A percentile compares a stretch with the other conserved stretches of the same genome.
Conservation (phyloP, 345 rosid species). For the Gossypioides kirkii region DNA sequence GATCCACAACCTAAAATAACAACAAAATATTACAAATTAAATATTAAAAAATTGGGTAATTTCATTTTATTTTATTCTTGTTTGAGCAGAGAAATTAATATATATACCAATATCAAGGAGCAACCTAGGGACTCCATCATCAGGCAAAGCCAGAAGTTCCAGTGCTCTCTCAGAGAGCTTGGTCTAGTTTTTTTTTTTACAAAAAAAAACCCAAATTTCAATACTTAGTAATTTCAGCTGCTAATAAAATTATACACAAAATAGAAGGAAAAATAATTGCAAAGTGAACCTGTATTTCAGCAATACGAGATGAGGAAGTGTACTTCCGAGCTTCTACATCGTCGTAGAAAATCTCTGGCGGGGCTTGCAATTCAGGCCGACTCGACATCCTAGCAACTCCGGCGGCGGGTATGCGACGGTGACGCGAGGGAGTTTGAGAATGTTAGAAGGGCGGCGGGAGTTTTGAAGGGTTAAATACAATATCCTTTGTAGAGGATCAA, state of each 20-base stretch:
- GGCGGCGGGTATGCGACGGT: background rate
- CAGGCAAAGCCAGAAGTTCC: constrained; percentile 89
- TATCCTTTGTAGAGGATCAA: background rate
- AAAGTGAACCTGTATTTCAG: constrained; percentile 69
- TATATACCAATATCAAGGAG: constrained; percentile 78
- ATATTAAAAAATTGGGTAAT: background rate
- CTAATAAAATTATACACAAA: background rate
- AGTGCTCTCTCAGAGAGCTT: constrained; percentile 85
- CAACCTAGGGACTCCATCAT: constrained; percentile 70
- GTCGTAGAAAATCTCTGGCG: constrained; percentile 91
- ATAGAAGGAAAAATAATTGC: background rate
- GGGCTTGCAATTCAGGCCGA: constrained; percentile 80
- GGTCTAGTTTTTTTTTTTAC: constrained; percentile 33
- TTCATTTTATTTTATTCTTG: background rate
- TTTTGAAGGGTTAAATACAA: background rate
- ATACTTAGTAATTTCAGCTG: background rate
- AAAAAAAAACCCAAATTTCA: background rate
- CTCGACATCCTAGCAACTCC: constrained; percentile 40
- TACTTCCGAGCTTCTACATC: constrained; percentile 84
- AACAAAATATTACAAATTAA: constrained; percentile 2
- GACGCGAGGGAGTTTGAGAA: background rate
- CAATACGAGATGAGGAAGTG: constrained; percentile 91
- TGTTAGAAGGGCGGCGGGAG: background rate
- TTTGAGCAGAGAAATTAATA: background rate
- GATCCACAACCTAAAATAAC: constrained; percentile 77